Conservation (phyloP, 352 stramenopile species). For the Elongisporangium anandrum region DNA sequence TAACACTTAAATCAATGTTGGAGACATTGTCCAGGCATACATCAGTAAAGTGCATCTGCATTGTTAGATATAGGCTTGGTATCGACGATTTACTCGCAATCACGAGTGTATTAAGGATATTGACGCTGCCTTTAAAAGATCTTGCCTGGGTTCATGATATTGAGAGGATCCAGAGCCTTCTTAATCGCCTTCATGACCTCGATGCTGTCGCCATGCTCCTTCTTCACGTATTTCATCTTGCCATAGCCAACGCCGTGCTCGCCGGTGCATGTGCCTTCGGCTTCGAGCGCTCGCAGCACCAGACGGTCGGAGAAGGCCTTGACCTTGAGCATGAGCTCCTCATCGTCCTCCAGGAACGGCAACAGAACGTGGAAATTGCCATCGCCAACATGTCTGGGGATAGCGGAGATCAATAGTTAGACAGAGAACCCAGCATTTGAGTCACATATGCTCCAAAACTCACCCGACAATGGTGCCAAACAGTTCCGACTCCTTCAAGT, state of each 20-base stretch:
- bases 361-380: conserved; percentile 99
- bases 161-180: conserved; percentile 91
- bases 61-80: too few species aligned
- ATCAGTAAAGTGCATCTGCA: too few species aligned
- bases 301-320: conserved; percentile 86
- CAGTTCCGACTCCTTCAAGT: conserved; percentile 81
- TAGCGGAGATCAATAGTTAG: not conserved
- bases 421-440: not conserved
- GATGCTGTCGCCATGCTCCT: conserved; percentile 91
- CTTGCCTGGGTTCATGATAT: conserved; percentile 98
- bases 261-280: conserved; percentile 96
- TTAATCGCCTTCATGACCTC: conserved; percentile 95
- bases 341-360: conserved; percentile 84
- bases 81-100: too few species aligned
- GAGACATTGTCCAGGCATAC: too few species aligned
- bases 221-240: conserved; percentile 91
- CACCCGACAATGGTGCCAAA: conserved; percentile 89
- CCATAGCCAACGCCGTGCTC: conserved; percentile 96
- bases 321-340: conserved; percentile 82
- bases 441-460: not conserved
- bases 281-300: conserved; percentile 74
- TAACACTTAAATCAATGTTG: too few species aligned
- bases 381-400: conserved; percentile 79
- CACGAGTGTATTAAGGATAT: not conserved
- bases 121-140: conserved; percentile 65